Evolutionary conservation across 2,329 filamentous ascomycete species (phyloP).

Genomic region (Tolypocladium ovalisporum): DNA sequence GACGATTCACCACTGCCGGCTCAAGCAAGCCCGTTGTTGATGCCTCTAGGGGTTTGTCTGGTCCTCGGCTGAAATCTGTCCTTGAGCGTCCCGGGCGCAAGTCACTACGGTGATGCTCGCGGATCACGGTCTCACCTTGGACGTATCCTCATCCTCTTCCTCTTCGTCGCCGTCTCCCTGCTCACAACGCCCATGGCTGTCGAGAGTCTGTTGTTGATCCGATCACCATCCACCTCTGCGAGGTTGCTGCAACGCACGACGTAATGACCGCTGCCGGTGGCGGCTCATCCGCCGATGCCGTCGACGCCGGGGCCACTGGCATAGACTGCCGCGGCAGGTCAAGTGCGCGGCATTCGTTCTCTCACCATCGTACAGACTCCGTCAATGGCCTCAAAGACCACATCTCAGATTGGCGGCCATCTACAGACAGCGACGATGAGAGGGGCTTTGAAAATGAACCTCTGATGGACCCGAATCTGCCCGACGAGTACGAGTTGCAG

Average conservation of each 20-base stretch:
- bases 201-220: neutral
- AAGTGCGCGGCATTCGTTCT: slow-evolving; percentile 15
- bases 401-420: slow-evolving; percentile 29
- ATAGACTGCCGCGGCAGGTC: slow-evolving; percentile 8
- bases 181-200: neutral
- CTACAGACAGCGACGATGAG: slow-evolving; percentile 32
- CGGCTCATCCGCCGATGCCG: neutral
- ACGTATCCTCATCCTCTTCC: neutral
- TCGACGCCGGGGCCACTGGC: slow-evolving; percentile 10
- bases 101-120: neutral
- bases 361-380: slow-evolving; percentile 12
- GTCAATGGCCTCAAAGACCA: slow-evolving; percentile 17
- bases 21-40: neutral
- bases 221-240: too few species aligned
- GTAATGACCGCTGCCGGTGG: neutral
- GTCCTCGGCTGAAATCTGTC: neutral
- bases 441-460: slow-evolving; percentile 42
- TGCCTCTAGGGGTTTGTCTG: neutral
- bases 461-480: slow-evolving; percentile 42
- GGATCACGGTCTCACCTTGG: neutral
- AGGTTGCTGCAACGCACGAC: neutral
- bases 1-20: neutral
- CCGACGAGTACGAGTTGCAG: slow-evolving; percentile 26
- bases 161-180: neutral
- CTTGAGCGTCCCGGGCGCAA: neutral